phyloP scores from a whole-genome alignment of 148 eudicot species.

The Rhododendron mucronatum region DNA sequence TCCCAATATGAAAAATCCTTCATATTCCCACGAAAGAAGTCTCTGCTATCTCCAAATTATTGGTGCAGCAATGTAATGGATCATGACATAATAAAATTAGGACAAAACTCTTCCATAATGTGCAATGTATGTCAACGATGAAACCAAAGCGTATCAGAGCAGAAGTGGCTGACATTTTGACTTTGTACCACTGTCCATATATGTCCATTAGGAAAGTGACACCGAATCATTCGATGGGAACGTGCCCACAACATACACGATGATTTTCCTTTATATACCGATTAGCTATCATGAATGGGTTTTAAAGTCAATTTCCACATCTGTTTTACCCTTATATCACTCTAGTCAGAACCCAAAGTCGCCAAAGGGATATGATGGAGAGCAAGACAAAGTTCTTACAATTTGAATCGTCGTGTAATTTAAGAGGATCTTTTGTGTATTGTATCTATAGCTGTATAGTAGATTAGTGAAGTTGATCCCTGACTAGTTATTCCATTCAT shows the following conservation, averaged over 20 bases:
- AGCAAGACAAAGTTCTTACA: neutral
- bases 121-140: neutral
- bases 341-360: neutral
- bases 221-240: neutral
- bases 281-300: neutral
- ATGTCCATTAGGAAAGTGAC: neutral
- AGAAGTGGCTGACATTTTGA: conserved; percentile 14
- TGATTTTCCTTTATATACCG: neutral
- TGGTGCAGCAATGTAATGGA: neutral
- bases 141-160: neutral
- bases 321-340: neutral
- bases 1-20: neutral
- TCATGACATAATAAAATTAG: neutral
- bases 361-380: neutral
- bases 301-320: neutral
- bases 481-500: neutral
- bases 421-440: neutral
- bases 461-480: neutral
- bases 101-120: neutral
- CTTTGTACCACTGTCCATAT: neutral
- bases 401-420: neutral
- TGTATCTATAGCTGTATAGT: neutral
- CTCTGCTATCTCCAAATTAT: neutral
- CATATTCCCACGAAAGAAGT: neutral
- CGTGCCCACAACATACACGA: neutral